Evolutionary conservation across 2,329 filamentous ascomycete genomes (phyloP).

Genomic region (Penicillium sclerotiorum): DNA sequence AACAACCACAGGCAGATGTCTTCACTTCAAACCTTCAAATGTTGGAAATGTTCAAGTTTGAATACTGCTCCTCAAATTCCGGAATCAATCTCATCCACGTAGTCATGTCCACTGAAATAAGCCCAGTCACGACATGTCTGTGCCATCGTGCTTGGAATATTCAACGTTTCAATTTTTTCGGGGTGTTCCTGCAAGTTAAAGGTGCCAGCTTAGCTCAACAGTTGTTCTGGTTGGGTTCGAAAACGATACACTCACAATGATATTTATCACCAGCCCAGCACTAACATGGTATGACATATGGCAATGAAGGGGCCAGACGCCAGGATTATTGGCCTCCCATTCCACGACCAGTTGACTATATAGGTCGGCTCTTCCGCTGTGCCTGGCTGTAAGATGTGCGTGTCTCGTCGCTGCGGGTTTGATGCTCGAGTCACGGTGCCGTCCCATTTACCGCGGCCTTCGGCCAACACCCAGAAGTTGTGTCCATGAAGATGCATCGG

Average conservation of each 20-base stretch:
- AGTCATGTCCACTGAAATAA: neutral
- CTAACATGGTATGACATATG: neutral
- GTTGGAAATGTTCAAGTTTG: too few relatives aligned
- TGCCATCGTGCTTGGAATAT: neutral
- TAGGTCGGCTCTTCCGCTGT: neutral
- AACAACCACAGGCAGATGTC: too few relatives aligned
- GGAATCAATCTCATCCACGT: neutral
- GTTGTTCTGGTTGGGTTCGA: neutral
- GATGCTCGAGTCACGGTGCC: constrained; percentile 4
- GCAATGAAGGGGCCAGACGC: neutral
- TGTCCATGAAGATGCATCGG: constrained; percentile 54
- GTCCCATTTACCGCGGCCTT: constrained; percentile 44
- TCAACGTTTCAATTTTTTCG: neutral
- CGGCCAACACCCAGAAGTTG: constrained; percentile 48
- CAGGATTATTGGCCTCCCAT: neutral
- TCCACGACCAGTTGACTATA: neutral
- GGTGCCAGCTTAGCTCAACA: too few relatives aligned
- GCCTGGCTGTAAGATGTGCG: neutral
- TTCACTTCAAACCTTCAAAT: too few relatives aligned
- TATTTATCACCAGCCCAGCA: neutral
- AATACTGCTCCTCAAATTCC: neutral
- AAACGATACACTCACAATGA: neutral
- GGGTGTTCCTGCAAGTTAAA: neutral
- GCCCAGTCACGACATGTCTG: neutral
- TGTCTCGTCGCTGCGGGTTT: constrained; percentile 9